Conservation (phyloP, 768 basidiomycete genomes). For the Suillus paluster region DNA sequence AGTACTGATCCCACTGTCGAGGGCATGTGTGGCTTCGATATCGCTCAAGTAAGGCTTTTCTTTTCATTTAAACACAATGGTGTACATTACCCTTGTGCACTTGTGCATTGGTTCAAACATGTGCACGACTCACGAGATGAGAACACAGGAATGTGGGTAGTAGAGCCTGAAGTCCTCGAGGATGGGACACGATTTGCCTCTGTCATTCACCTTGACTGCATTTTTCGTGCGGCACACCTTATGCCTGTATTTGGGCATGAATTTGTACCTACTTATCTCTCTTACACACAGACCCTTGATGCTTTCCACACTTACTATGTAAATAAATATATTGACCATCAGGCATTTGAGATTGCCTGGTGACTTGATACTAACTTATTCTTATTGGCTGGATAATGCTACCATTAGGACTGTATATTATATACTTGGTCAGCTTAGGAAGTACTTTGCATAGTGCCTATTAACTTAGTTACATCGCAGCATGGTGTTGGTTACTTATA, state of each 20-base stretch:
- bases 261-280: constrained; percentile 22
- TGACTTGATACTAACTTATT: too few relatives aligned
- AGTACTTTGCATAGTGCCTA: background rate
- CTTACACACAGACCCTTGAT: constrained; percentile 1
- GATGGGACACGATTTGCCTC: constrained; percentile 13
- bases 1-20: constrained; percentile 15
- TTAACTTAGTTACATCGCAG: background rate
- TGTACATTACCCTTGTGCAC: constrained; percentile 28
- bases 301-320: too few relatives aligned
- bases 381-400: too few relatives aligned
- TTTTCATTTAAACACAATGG: constrained; percentile 27
- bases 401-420: too few relatives aligned
- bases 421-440: too few relatives aligned
- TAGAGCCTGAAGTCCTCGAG: constrained; percentile 16
- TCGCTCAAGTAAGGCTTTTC: constrained; percentile 25
- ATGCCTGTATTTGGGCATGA: constrained; percentile 22
- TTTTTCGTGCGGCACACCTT: constrained; percentile 20
- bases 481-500: background rate
- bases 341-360: too few relatives aligned
- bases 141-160: constrained; percentile 32
- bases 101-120: constrained; percentile 31
- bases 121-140: constrained; percentile 19
- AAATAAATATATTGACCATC: too few relatives aligned
- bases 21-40: constrained; percentile 27
- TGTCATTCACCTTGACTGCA: constrained; percentile 21